Percentiles rank a stretch among this genome's conserved stretches.
phyloP scores from a whole-genome alignment of 129 eudicot genomes.

The Flaveria brownii region DNA sequence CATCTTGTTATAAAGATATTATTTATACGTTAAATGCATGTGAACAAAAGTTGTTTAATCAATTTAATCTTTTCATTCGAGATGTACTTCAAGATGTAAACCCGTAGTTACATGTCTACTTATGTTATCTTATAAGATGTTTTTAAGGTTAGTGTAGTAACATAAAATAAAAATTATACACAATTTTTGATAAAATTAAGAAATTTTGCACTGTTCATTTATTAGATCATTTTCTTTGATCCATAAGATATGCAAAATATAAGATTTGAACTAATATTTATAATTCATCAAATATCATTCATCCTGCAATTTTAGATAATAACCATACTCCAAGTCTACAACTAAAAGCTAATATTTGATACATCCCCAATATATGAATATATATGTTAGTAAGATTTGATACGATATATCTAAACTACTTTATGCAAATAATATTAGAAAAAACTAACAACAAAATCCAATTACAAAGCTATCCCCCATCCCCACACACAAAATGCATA shows the following conservation, averaged over 20 bases:
- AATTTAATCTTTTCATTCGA: too few species aligned
- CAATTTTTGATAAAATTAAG: too few species aligned
- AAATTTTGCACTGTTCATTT: too few species aligned
- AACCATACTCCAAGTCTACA: not conserved
- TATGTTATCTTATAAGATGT: not conserved
- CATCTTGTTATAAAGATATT: too few species aligned
- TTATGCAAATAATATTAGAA: not conserved
- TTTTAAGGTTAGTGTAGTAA: not conserved
- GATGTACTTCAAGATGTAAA: too few species aligned
- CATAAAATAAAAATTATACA: not conserved
- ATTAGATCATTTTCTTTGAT: too few species aligned
- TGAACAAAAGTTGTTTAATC: too few species aligned
- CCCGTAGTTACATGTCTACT: too few species aligned
- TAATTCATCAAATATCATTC: not conserved
- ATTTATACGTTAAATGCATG: too few species aligned
- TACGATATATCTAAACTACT: not conserved
- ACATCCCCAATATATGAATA: not conserved
- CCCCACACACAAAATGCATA: not conserved
- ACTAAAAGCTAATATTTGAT: not conserved
- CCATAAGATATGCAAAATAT: too few species aligned
- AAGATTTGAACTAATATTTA: not conserved
- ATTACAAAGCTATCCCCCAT: not conserved
- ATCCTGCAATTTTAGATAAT: not conserved
- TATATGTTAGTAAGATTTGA: not conserved
- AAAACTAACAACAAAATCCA: not conserved